Evolutionary conservation across 2,329 filamentous ascomycete species (phyloP).

Genomic region (Trichophyton equinum): DNA sequence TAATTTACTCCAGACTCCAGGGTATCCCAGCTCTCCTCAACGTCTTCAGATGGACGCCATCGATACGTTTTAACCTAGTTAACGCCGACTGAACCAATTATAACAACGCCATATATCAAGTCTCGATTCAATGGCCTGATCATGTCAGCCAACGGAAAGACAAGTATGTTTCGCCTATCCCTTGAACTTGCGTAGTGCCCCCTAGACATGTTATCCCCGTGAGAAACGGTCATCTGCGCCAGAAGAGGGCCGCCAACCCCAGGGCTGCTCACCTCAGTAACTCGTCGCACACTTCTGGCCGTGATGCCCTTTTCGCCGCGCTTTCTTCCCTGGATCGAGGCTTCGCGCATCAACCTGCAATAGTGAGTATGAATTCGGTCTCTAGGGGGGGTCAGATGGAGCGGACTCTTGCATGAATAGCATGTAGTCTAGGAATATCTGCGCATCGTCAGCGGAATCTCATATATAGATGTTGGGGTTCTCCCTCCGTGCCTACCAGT

Average conservation of each 20-base stretch:
- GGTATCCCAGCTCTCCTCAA: background rate
- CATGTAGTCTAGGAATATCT: constrained; percentile 78
- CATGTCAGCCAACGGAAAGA: too few relatives aligned
- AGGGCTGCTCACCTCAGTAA: constrained; percentile 52
- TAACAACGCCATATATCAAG: background rate
- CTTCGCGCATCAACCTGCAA: constrained; percentile 62
- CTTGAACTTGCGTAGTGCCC: constrained; percentile 6
- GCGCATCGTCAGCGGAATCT: background rate
- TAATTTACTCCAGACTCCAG: background rate
- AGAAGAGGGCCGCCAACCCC: background rate
- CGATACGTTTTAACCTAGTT: background rate
- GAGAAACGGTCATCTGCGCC: background rate
- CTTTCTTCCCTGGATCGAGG: constrained; percentile 61
- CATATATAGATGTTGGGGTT: background rate
- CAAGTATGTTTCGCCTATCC: background rate
- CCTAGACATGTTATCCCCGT: background rate
- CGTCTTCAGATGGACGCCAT: background rate
- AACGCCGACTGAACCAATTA: background rate
- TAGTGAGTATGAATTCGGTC: background rate
- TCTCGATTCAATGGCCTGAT: too few relatives aligned
- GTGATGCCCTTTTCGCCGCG: constrained; percentile 60
- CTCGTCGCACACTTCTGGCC: constrained; percentile 64
- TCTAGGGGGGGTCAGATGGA: background rate
- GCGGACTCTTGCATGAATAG: constrained; percentile 60
- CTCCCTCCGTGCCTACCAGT: constrained; percentile 45